Base-by-base conservation (phyloP, 805 yeast genomes). In the Candida multigemmis region DNA sequence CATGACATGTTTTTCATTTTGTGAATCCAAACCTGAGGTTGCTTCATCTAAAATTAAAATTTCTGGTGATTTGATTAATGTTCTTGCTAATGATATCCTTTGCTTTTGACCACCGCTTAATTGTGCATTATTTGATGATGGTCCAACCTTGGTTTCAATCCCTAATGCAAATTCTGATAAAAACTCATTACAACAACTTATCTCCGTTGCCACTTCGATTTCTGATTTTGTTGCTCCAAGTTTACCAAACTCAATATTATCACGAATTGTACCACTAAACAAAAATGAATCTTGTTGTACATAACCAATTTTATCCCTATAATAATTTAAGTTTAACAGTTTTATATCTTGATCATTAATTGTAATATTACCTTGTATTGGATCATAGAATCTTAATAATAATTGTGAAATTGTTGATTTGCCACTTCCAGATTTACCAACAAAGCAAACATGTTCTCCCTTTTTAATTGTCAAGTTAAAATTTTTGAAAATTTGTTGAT, bases 351-450 rank as follows among this genome's bases (percentile, higher is more conserved):
- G 68, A 8, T 72, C 74, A 35, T 86, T 86, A 12, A 87, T 64
- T 4, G 56, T 40, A 18, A 89, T 73, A 6, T 52, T 41, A 14
- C 97, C 97, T 0, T 49, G 33, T 8, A 48, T 46, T 2, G 93
- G 87, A 42, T 86, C 95, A 52, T 89, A 89, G 46, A 82, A 83
- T 33, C 97, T 64, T 40, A 87, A 54, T 23, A 89, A 55, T 27
- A 89, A 56, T 27, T 87, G 83, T 5, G 87, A 68, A 3, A 89
- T 72, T 0, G 96, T 87, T 11, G 94, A 83, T 50, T 89, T 89
- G 14, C 97, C 97, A 34, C 94, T 82, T 2, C 97, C 97, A 18
- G 93, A 79, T n/a, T 95, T 96, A 2, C 97, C 97, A 11, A 87
- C 96, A 33, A 89, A 74, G 48, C 96, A 87, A 10, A 87, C 76